phyloP scores from a whole-genome alignment of 1,284 basidiomycete species.

The Sporisorium sorghi region DNA sequence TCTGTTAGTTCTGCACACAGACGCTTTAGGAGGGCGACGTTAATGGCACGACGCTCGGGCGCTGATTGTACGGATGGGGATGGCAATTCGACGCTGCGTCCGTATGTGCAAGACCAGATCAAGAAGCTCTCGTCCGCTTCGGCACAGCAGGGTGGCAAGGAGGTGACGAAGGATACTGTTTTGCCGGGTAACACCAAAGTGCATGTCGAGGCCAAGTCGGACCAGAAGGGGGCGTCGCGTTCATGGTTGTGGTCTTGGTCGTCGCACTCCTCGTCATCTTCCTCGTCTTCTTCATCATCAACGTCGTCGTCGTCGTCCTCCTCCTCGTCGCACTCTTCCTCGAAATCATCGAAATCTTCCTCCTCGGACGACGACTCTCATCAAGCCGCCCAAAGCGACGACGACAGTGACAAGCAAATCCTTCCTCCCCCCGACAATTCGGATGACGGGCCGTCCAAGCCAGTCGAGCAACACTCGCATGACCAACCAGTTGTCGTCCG shows the following conservation, averaged over 20 bases:
- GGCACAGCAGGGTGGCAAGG: slow-evolving; percentile 12
- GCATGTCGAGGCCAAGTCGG: slow-evolving; percentile 19
- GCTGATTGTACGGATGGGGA: slow-evolving; percentile 11
- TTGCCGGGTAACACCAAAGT: slow-evolving; percentile 13
- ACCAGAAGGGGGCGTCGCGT: slow-evolving; percentile 10
- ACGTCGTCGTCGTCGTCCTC: slow-evolving; percentile 1
- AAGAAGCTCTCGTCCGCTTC: slow-evolving; percentile 20
- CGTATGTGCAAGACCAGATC: slow-evolving; percentile 17
- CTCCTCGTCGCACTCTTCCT: slow-evolving; percentile 1
- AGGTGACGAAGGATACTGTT: neutral
- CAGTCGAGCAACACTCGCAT: neutral
- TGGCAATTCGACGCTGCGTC: neutral
- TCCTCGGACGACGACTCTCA: neutral
- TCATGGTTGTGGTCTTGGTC: slow-evolving; percentile 42
- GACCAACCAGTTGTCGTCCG: neutral
- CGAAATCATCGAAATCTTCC: neutral
- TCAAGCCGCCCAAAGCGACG: neutral
- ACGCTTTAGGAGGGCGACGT: neutral
- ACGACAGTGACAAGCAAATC: neutral
- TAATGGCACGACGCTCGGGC: slow-evolving; percentile 11
- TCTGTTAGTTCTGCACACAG: slow-evolving; percentile 9
- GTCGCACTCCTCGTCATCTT: slow-evolving; percentile 17
- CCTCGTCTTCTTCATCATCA: slow-evolving; percentile 1
- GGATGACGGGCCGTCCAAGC: neutral
- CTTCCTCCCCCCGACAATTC: neutral